A percentile compares a stretch with the other conserved stretches of the same genome.
These are phyloP conservation scores for Trichophyton simii DNA, from an alignment of 2,329 filamentous ascomycete genomes.

Conservation along the genomic window DNA sequence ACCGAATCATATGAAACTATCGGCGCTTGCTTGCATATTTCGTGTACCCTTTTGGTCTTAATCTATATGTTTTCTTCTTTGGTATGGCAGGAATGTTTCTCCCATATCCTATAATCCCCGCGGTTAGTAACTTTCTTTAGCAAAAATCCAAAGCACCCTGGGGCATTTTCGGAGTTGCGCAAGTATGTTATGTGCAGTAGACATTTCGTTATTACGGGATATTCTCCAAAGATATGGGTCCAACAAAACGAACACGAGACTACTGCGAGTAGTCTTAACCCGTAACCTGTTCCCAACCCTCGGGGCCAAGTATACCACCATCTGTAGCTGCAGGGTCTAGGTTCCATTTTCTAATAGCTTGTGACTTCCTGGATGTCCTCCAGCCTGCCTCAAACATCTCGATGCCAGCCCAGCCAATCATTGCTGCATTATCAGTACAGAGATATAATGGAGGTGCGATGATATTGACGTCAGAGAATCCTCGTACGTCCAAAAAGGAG, in stretches of 20 bases:
- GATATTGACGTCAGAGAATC: slow-evolving; percentile 49
- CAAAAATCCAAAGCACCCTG: background rate
- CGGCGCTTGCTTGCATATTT: background rate
- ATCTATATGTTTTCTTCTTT: background rate
- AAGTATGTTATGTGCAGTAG: background rate
- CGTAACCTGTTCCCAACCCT: slow-evolving; percentile 34
- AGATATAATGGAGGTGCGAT: slow-evolving; percentile 62
- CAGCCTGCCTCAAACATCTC: slow-evolving; percentile 83
- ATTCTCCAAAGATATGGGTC: too few species aligned
- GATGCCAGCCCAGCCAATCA: slow-evolving; percentile 88
- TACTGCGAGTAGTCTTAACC: background rate
- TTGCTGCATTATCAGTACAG: slow-evolving; percentile 92
- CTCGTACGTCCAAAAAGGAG: slow-evolving; percentile 52
- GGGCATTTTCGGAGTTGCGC: too few species aligned
- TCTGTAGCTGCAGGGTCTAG: slow-evolving; percentile 51
- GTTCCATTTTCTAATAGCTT: slow-evolving; percentile 57
- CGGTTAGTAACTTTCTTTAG: background rate
- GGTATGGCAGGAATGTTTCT: background rate
- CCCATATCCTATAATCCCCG: background rate
- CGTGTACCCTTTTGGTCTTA: background rate
- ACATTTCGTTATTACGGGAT: background rate
- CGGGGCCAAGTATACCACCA: slow-evolving; percentile 54
- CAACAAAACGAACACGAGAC: too few species aligned
- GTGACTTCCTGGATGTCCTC: slow-evolving; percentile 47
- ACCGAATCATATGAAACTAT: background rate